Percentiles rank a stretch among this genome's conserved stretches.
phyloP scores from a whole-genome alignment of 2,329 filamentous ascomycete genomes.

The Fusarium sp. region DNA sequence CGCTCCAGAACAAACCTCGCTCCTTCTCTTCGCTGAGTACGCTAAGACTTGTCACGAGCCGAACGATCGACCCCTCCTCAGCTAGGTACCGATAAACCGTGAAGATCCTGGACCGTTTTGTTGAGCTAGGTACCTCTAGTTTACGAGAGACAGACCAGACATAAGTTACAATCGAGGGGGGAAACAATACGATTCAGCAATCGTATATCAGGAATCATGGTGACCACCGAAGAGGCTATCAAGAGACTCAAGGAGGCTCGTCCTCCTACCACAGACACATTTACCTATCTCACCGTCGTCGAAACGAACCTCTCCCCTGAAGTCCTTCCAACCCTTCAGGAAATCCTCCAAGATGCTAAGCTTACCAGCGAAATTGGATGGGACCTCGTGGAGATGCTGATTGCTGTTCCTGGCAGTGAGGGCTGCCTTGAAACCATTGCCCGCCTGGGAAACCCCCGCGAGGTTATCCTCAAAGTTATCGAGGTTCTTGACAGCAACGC shows the following conservation, averaged over 20 bases:
- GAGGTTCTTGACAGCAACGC: slow-evolving; percentile 71
- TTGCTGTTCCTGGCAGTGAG: slow-evolving; percentile 75
- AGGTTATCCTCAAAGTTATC: slow-evolving; percentile 83
- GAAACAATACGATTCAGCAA: not conserved
- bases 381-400: slow-evolving; percentile 82
- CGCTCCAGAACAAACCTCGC: not conserved
- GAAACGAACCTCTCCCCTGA: slow-evolving; percentile 77
- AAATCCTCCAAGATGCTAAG: slow-evolving; percentile 73
- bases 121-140: not conserved
- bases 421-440: slow-evolving; percentile 79
- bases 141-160: slow-evolving; percentile 5
- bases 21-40: not conserved
- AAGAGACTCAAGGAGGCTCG: slow-evolving; percentile 60
- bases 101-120: slow-evolving; percentile 5
- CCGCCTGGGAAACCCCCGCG: slow-evolving; percentile 80
- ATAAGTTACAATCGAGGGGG: not conserved
- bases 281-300: slow-evolving; percentile 83
- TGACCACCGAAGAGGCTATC: slow-evolving; percentile 54
- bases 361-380: slow-evolving; percentile 83
- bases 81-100: slow-evolving; percentile 16
- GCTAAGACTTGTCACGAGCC: slow-evolving; percentile 7
- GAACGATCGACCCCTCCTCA: slow-evolving; percentile 28
- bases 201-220: slow-evolving; percentile 40
- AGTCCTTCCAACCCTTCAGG: slow-evolving; percentile 73
- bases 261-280: slow-evolving; percentile 69